Evolutionary conservation across 176 grass and related monocot genomes (phyloP), one percentile per base, ranked within the genome.

Genomic region (Avena atlantica): DNA sequence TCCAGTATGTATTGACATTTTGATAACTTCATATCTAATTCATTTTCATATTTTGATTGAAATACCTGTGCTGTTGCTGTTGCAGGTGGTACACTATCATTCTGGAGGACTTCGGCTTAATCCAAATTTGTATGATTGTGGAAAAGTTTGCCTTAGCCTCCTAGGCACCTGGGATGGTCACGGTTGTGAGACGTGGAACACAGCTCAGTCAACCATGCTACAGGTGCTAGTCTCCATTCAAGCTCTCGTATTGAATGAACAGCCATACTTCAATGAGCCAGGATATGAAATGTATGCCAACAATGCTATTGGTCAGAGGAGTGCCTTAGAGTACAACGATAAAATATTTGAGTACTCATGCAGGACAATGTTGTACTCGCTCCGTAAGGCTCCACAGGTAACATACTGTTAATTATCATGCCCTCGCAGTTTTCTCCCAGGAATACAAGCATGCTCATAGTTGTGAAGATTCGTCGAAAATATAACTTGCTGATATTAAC

Each of bases 161-260:
- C 74, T 98, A 78, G 91, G 91, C 68, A 98, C 95, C 13, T 98
- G 95, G 95, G 16, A 59, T 20, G 95, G 95, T 69, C 40, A 31
- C 6, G 90, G 91, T 76, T 98, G 95, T 78, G 95, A 98, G 91
- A 95, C 52, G 68, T 98, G 93, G 93, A 89, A 92, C 64, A 69
- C 88, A 82, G 86, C 91, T 76, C 87, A 91, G 20, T 98, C 95
- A 24, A 95, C 93, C 52, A 98, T 98, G 93, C 89, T 98, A 63
- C 95, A 98, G 69, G 95, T 98, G 17, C 76, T 98, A 80, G 62
- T 98, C 20, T 98, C 95, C 12, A 89, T 98, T 95, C 95, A 98
- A 80, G 95, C 95, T 81, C 91, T 98, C 0, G 91, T 98, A 70
- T 78, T 98, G 76, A 98, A 98, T 83, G 93, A 95, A 88, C 90